Conservation (phyloP, 2,329 filamentous ascomycete species). For the Rasamsonia emersonii region DNA sequence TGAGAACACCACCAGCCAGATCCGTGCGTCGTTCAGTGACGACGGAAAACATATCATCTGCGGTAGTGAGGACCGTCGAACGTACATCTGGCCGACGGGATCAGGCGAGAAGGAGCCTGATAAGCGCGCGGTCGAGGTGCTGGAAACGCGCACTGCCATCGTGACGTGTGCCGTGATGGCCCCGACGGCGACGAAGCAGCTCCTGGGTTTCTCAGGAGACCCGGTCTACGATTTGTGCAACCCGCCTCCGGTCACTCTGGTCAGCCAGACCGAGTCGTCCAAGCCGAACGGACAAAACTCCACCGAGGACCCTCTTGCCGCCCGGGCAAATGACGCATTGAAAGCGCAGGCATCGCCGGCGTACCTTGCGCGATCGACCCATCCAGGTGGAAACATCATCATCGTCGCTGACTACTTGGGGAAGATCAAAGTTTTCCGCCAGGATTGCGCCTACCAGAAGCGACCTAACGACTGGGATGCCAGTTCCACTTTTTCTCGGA, state of each 20-base stretch:
- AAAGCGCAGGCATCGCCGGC: conserved; percentile 58
- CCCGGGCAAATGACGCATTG: conserved; percentile 24
- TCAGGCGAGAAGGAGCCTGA: conserved; percentile 60
- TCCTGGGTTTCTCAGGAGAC: conserved; percentile 74
- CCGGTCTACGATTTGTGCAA: conserved; percentile 97
- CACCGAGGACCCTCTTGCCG: too few species aligned
- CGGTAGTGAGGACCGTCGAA: conserved; percentile 82
- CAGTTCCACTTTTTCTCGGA: conserved; percentile 65
- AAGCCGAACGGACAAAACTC: conserved; percentile 25
- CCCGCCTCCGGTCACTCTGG: conserved; percentile 75
- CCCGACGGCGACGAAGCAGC: conserved; percentile 65
- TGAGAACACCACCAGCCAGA: conserved; percentile 83
- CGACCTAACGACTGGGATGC: conserved; percentile 73
- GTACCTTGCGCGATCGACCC: conserved; percentile 66
- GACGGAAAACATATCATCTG: conserved; percentile 81
- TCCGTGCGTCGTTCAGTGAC: conserved; percentile 80
- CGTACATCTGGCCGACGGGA: conserved; percentile 80
- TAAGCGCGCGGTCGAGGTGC: conserved; percentile 76
- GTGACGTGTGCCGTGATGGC: conserved; percentile 86
- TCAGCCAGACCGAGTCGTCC: conserved; percentile 62
- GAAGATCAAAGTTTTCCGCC: conserved; percentile 86
- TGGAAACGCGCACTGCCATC: conserved; percentile 81
- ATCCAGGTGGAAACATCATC: conserved; percentile 79
- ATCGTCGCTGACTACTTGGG: conserved; percentile 84
- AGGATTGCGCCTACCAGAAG: conserved; percentile 82